phyloP scores from a whole-genome alignment of 345 rosid genomes.

The Kandelia obovata region DNA sequence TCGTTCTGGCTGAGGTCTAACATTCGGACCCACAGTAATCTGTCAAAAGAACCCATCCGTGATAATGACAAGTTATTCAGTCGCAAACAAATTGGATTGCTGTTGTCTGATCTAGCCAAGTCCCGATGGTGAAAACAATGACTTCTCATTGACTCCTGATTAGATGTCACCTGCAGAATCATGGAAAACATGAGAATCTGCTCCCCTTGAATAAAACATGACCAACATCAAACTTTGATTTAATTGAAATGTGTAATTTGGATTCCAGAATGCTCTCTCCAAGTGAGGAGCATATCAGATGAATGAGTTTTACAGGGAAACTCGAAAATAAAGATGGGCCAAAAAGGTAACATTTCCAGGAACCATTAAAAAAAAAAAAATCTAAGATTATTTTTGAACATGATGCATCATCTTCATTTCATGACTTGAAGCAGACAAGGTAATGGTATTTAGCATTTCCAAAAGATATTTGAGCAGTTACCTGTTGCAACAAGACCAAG shows the following conservation, averaged over 20 bases:
- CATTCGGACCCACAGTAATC: slow-evolving; percentile 82
- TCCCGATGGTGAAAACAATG: slow-evolving; percentile 43
- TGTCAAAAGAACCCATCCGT: slow-evolving; percentile 59
- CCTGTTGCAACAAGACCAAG: slow-evolving; percentile 64
- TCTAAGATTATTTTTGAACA: neutral
- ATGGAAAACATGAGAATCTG: slow-evolving; percentile 16
- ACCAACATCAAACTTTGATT: neutral
- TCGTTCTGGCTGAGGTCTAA: slow-evolving; percentile 86
- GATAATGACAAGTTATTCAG: slow-evolving; percentile 72
- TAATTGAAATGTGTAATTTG: neutral
- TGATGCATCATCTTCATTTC: too few species aligned
- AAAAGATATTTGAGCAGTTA: slow-evolving; percentile 11
- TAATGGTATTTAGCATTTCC: neutral
- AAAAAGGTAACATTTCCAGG: too few species aligned
- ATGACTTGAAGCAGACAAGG: neutral
- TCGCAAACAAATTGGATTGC: slow-evolving; percentile 50
- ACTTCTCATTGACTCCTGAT: slow-evolving; percentile 43
- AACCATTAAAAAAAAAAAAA: neutral
- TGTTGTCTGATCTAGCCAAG: slow-evolving; percentile 19
- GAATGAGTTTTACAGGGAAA: slow-evolving; percentile 5
- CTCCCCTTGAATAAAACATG: neutral
- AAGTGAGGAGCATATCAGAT: neutral
- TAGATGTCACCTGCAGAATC: slow-evolving; percentile 63
- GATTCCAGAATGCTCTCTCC: neutral
- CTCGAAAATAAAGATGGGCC: neutral